Percentiles rank a stretch among this genome's conserved stretches.
These are phyloP conservation scores for Alternaria arbusti DNA, from an alignment of 2,329 filamentous ascomycete species.

Conservation along the genomic window DNA sequence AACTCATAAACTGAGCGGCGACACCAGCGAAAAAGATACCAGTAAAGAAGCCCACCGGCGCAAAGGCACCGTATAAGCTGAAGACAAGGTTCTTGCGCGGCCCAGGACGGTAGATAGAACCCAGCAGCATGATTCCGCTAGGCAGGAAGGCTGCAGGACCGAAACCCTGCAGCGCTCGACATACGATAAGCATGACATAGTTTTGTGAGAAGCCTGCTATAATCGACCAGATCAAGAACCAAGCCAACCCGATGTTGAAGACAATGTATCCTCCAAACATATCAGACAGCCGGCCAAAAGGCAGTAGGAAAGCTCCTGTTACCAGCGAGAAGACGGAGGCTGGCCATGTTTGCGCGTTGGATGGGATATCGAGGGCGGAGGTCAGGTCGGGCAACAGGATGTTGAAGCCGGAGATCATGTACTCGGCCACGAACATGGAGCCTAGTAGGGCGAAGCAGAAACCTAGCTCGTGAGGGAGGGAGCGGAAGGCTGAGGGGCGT, in stretches of 20 bases:
- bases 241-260: conserved; percentile 65
- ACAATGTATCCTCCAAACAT: conserved; percentile 70
- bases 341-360: conserved; percentile 62
- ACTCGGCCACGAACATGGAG: conserved; percentile 72
- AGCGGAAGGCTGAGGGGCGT: conserved; percentile 63
- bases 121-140: conserved; percentile 70
- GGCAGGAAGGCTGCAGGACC: conserved; percentile 76
- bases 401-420: conserved; percentile 77
- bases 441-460: conserved; percentile 69
- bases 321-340: conserved; percentile 48
- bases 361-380: conserved; percentile 68
- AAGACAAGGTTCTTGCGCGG: conserved; percentile 72
- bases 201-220: conserved; percentile 72
- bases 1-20: conserved; percentile 36
- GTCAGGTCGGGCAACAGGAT: conserved; percentile 71
- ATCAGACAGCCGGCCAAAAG: conserved; percentile 64
- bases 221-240: conserved; percentile 73
- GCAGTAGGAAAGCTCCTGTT: conserved; percentile 45
- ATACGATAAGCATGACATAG: conserved; percentile 73
- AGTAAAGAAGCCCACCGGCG: conserved; percentile 55
- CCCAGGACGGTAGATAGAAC: conserved; percentile 69
- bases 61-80: conserved; percentile 64
- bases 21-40: conserved; percentile 47
- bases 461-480: conserved; percentile 62
- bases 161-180: conserved; percentile 75